A percentile compares a stretch with the other conserved stretches of the same genome.
Evolutionary conservation across 495 filamentous ascomycete species (phyloP).

Genomic region (Darksidea phi): DNA sequence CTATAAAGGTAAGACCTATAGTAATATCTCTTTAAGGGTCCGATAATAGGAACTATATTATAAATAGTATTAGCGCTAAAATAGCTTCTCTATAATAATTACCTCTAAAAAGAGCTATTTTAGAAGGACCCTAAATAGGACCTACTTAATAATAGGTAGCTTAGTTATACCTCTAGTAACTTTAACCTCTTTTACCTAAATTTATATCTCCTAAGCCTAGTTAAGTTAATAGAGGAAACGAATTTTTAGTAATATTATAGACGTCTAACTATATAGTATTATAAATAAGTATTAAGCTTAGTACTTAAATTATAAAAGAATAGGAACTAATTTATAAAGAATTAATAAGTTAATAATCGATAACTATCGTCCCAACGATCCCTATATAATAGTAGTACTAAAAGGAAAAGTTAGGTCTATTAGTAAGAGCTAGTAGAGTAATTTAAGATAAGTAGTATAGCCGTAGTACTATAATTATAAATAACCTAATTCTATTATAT

Average conservation of each 20-base stretch:
- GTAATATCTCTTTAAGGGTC: conserved; percentile 12
- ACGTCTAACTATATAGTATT: neutral
- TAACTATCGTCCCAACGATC: conserved; percentile 3
- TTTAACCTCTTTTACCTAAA: no score
- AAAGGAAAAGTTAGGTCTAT: neutral
- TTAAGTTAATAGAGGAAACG: neutral
- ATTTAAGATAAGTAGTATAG: conserved; percentile 13
- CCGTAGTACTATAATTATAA: neutral
- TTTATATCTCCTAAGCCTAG: no score
- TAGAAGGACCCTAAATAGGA: conserved; percentile 13
- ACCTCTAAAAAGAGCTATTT: no score
- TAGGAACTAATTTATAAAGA: conserved; percentile 11
- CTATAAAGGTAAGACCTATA: conserved; percentile 6
- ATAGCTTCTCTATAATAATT: no score
- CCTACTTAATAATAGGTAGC: conserved; percentile 8
- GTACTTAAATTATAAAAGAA: conserved; percentile 6
- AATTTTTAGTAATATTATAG: conserved; percentile 10
- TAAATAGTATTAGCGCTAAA: conserved; percentile 15
- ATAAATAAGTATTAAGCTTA: conserved; percentile 5
- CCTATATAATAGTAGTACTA: conserved; percentile 1
- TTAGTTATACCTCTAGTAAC: conserved; percentile 3
- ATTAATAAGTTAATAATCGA: conserved; percentile 7
- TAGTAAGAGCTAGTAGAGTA: no score
- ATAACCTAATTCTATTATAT: conserved; percentile 6
- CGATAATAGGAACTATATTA: conserved; percentile 22